Evolutionary conservation across 208 protist genomes (phyloP).

Genomic region (Trypanosoma conorhini): DNA sequence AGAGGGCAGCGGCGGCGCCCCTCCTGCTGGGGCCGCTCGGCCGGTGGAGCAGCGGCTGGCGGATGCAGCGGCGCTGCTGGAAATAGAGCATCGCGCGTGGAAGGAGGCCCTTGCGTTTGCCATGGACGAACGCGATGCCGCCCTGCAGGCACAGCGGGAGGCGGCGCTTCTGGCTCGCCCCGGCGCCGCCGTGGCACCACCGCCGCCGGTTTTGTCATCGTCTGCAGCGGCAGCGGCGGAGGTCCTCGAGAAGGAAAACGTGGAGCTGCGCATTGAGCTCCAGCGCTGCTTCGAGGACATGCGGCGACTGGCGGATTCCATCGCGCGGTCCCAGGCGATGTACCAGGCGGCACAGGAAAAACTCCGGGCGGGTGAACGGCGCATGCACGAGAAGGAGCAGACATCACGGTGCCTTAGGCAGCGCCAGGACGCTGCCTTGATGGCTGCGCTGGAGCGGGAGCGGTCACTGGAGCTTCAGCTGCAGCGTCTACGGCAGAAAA

Average conservation of each 20-base stretch:
- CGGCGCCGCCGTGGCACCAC: neutral
- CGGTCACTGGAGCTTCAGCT: constrained; percentile 9
- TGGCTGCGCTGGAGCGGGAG: constrained; percentile 7
- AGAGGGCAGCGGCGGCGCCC: neutral
- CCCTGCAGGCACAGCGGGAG: constrained; percentile 12
- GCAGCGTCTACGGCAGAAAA: neutral
- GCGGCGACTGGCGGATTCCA: neutral
- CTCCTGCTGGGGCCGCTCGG: neutral
- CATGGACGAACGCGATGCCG: constrained; percentile 19
- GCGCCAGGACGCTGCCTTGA: constrained; percentile 1
- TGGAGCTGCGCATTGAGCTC: constrained; percentile 22
- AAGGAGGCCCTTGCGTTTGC: constrained; percentile 16
- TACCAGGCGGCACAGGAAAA: constrained; percentile 7
- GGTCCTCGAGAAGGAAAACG: neutral
- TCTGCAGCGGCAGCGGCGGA: neutral
- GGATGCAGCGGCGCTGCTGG: constrained; percentile 3
- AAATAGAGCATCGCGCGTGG: neutral
- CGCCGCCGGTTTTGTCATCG: too few relatives aligned
- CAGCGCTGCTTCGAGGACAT: constrained; percentile 26
- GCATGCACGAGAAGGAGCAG: constrained; percentile 2
- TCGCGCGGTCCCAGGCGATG: constrained; percentile 5
- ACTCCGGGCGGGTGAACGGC: neutral
- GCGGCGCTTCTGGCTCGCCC: neutral
- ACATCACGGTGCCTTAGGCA: neutral
- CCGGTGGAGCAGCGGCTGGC: neutral